These are phyloP conservation scores for Rosa rugosa DNA, from an alignment of 306 rosid genomes.

Conservation along the genomic window DNA sequence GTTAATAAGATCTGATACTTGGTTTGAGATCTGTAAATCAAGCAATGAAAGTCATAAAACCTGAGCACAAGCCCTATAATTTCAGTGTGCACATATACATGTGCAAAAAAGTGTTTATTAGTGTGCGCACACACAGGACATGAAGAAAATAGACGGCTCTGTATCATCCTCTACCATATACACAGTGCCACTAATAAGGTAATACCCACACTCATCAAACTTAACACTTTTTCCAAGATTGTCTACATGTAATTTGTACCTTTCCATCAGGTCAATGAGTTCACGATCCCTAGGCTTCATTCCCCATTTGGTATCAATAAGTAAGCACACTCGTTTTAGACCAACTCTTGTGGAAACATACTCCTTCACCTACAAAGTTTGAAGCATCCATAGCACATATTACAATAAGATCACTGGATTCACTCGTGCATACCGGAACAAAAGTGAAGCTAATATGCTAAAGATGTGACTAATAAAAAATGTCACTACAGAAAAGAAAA, in stretches of 20 bases:
- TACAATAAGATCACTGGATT: slow-evolving; percentile 7
- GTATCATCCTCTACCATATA: background rate
- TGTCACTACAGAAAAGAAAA: slow-evolving; percentile 14
- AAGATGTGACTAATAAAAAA: background rate
- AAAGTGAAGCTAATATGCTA: background rate
- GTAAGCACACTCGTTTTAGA: slow-evolving; percentile 82
- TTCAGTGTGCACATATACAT: background rate
- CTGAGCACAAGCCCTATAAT: background rate
- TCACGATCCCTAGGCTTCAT: slow-evolving; percentile 93
- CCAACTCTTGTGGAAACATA: slow-evolving; percentile 82
- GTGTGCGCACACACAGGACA: background rate
- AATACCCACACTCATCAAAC: background rate
- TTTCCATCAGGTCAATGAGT: slow-evolving; percentile 87
- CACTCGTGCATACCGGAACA: background rate
- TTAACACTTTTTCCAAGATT: background rate
- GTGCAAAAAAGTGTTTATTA: background rate
- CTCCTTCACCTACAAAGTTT: slow-evolving; percentile 75
- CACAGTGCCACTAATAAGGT: background rate
- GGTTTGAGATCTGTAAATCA: slow-evolving; percentile 71
- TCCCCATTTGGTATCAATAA: slow-evolving; percentile 94
- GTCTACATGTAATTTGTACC: slow-evolving; percentile 47
- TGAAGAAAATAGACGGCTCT: background rate
- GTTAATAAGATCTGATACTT: slow-evolving; percentile 88
- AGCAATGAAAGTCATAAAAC: slow-evolving; percentile 22
- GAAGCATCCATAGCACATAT: slow-evolving; percentile 12